These are phyloP conservation scores for Parmelia sp. DNA, from an alignment of 495 filamentous ascomycete genomes.

Conservation along the genomic window DNA sequence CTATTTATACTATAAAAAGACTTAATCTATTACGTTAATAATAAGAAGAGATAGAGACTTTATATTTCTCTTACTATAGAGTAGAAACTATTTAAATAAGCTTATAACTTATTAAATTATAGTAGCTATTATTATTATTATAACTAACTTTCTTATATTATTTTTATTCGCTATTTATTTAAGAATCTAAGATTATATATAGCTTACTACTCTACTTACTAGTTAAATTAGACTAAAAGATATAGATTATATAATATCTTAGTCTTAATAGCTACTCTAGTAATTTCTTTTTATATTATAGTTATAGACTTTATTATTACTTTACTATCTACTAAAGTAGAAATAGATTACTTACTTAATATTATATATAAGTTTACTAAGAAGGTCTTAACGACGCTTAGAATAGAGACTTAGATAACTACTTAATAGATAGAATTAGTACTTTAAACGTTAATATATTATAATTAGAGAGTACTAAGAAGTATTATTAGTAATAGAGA, in stretches of 20 bases:
- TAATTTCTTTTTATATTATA: background rate
- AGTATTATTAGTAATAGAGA: slow-evolving; percentile 6
- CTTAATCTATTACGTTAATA: background rate
- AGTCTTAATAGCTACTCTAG: too few species aligned
- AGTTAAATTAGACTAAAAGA: background rate
- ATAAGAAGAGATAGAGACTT: background rate
- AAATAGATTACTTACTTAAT: slow-evolving; percentile 9
- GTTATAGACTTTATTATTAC: background rate
- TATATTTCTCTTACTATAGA: background rate
- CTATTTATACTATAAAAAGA: too few species aligned
- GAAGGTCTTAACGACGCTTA: background rate
- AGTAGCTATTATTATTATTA: background rate
- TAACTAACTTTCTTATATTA: background rate
- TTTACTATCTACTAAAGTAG: background rate
- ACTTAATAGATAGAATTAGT: too few species aligned
- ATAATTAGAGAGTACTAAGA: slow-evolving; percentile 1
- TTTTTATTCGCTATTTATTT: slow-evolving; percentile 12
- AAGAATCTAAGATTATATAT: background rate
- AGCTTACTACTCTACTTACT: background rate
- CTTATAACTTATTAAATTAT: background rate
- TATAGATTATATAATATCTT: too few species aligned
- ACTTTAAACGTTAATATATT: background rate
- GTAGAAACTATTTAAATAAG: too few species aligned
- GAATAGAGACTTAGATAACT: background rate
- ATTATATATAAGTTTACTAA: slow-evolving; percentile 3